Conservation (phyloP, 768 basidiomycete species). For the Lactifluus piperatus region DNA sequence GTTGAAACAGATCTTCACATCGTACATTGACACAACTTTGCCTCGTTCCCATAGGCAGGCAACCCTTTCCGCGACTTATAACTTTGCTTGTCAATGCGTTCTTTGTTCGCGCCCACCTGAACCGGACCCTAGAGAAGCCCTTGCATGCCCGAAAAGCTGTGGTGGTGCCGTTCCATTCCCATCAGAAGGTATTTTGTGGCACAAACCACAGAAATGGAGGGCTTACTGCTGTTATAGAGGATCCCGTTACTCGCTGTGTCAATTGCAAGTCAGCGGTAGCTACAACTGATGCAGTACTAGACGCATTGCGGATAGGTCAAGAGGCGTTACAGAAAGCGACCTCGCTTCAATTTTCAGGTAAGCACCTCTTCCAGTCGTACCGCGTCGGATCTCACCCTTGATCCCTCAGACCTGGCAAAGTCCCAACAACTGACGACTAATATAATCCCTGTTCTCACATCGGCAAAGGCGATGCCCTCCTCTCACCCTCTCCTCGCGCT, state of each 20-base stretch:
- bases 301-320: slow-evolving; percentile 59
- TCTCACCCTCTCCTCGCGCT: slow-evolving; percentile 74
- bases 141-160: slow-evolving; percentile 63
- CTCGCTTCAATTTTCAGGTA: slow-evolving; percentile 51
- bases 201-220: neutral
- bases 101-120: slow-evolving; percentile 36
- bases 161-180: slow-evolving; percentile 56
- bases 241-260: slow-evolving; percentile 39
- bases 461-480: slow-evolving; percentile 51
- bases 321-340: slow-evolving; percentile 71
- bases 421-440: slow-evolving; percentile 54
- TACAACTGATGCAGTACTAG: slow-evolving; percentile 45
- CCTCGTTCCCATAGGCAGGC: slow-evolving; percentile 46
- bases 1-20: slow-evolving; percentile 53
- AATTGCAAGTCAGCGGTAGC: slow-evolving; percentile 45
- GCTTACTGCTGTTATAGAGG: slow-evolving; percentile 31
- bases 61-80: slow-evolving; percentile 62
- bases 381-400: neutral
- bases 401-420: slow-evolving; percentile 26
- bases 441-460: slow-evolving; percentile 53
- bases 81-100: slow-evolving; percentile 63
- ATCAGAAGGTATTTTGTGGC: slow-evolving; percentile 40
- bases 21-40: slow-evolving; percentile 81
- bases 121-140: slow-evolving; percentile 60
- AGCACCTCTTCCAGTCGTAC: slow-evolving; percentile 7